Evolutionary conservation across 1,284 basidiomycete genomes (phyloP).

Genomic region (Xerocomus amazonicus): DNA sequence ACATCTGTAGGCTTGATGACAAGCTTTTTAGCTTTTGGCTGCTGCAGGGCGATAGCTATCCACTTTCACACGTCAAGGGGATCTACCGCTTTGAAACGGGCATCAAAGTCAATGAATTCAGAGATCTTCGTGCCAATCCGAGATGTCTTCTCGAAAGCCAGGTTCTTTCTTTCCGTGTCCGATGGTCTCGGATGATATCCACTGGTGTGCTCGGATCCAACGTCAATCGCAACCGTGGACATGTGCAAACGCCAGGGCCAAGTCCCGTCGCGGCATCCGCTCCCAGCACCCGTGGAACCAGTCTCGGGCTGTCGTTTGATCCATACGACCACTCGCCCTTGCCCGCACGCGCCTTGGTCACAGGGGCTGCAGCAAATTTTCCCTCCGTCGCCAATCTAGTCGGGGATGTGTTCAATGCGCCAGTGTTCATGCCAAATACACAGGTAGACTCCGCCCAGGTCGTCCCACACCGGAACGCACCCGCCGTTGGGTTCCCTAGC

Average conservation of each 20-base stretch:
- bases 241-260: slow-evolving; percentile 29
- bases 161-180: slow-evolving; percentile 70
- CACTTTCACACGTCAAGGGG: slow-evolving; percentile 75
- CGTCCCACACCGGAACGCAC: slow-evolving; percentile 69
- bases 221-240: slow-evolving; percentile 32
- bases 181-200: slow-evolving; percentile 68
- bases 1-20: slow-evolving; percentile 64
- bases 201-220: slow-evolving; percentile 52
- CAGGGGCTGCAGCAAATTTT: slow-evolving; percentile 78
- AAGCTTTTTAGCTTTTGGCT: slow-evolving; percentile 86
- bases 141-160: slow-evolving; percentile 78
- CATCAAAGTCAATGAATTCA: slow-evolving; percentile 79
- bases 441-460: slow-evolving; percentile 72
- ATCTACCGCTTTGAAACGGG: slow-evolving; percentile 83
- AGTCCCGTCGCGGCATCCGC: slow-evolving; percentile 30
- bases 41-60: slow-evolving; percentile 70
- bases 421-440: slow-evolving; percentile 65
- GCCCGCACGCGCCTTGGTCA: slow-evolving; percentile 60
- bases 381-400: slow-evolving; percentile 75
- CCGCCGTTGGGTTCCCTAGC: slow-evolving; percentile 60
- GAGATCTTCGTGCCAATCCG: slow-evolving; percentile 80
- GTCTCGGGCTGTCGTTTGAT: slow-evolving; percentile 66
- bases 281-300: slow-evolving; percentile 38
- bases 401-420: slow-evolving; percentile 75
- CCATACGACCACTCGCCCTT: slow-evolving; percentile 66